Percentiles rank a stretch among this genome's conserved stretches.
phyloP scores from a whole-genome alignment of 257 asterid species.

The Solanum medicagineum region DNA sequence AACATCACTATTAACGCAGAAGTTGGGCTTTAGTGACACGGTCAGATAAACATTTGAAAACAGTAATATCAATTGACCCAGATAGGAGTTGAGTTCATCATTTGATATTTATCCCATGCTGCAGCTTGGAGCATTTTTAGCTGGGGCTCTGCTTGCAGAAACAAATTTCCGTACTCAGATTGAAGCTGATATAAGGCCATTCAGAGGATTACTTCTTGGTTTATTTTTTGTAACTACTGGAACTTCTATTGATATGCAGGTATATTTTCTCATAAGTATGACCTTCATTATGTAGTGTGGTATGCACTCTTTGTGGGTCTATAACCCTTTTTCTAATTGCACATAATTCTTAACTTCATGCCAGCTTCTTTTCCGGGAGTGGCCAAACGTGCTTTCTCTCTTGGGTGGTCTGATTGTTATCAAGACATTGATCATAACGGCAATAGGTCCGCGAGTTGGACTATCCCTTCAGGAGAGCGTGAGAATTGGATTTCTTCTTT shows the following conservation, averaged over 20 bases:
- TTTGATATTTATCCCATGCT: conserved; percentile 6
- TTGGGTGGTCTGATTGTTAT: conserved; percentile 87
- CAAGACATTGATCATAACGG: conserved; percentile 85
- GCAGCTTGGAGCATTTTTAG: conserved; percentile 97
- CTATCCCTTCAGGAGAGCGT: conserved; percentile 80
- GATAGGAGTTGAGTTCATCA: background rate
- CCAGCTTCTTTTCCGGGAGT: conserved; percentile 96
- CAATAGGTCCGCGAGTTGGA: conserved; percentile 93
- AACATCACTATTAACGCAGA: conserved; percentile 88
- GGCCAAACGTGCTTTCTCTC: conserved; percentile 95
- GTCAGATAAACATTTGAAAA: conserved; percentile 32
- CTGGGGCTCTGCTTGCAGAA: conserved; percentile 93
- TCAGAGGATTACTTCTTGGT: conserved; percentile 94
- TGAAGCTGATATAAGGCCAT: conserved; percentile 99
- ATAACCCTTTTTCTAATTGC: background rate
- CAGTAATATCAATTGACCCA: background rate
- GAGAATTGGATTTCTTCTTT: conserved; percentile 91
- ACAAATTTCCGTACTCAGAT: conserved; percentile 97
- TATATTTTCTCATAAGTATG: conserved; percentile 12
- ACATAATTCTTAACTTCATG: conserved; percentile 5
- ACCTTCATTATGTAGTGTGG: background rate
- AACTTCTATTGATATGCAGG: conserved; percentile 93
- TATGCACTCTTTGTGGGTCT: background rate
- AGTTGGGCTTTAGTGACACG: conserved; percentile 97
- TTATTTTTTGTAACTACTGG: conserved; percentile 97